phyloP scores from a whole-genome alignment of 1,284 basidiomycete genomes.

The Marasmius oreades region DNA sequence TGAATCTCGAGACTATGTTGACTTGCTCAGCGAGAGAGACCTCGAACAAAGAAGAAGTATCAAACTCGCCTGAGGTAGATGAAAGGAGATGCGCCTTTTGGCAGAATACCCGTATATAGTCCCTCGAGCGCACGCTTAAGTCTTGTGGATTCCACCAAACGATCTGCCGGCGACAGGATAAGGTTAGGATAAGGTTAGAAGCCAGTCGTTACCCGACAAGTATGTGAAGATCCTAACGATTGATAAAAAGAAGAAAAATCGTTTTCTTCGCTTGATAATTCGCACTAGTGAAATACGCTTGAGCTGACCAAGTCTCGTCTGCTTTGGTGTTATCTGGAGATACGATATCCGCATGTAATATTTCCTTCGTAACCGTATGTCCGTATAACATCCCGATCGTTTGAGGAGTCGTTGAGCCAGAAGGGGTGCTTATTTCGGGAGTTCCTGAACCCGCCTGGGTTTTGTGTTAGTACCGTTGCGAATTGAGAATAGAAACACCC shows the following conservation, averaged over 20 bases:
- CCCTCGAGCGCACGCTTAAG: slow-evolving; percentile 89
- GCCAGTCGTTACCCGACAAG: background rate
- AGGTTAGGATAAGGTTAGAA: too few species aligned
- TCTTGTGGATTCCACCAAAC: slow-evolving; percentile 86
- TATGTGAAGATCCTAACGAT: slow-evolving; percentile 61
- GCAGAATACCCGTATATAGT: slow-evolving; percentile 83
- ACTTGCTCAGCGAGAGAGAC: too few species aligned
- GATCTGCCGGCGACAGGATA: slow-evolving; percentile 54
- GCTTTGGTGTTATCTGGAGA: slow-evolving; percentile 25
- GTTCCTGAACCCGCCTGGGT: slow-evolving; percentile 63
- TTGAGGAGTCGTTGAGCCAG: slow-evolving; percentile 57
- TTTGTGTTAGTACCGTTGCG: background rate
- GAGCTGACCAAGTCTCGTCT: slow-evolving; percentile 55
- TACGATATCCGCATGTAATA: slow-evolving; percentile 56
- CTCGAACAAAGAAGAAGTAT: background rate
- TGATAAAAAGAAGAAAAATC: slow-evolving; percentile 93
- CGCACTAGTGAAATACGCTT: slow-evolving; percentile 81
- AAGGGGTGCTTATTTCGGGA: slow-evolving; percentile 84
- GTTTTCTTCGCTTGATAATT: slow-evolving; percentile 90
- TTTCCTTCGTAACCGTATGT: slow-evolving; percentile 75
- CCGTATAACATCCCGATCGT: slow-evolving; percentile 86
- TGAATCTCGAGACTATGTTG: slow-evolving; percentile 71
- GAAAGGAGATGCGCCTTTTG: slow-evolving; percentile 90
- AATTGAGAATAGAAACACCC: background rate
- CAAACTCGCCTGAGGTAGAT: slow-evolving; percentile 79